Conservation (phyloP, 1,284 basidiomycete genomes). For the Ceratobasidium sp. region DNA sequence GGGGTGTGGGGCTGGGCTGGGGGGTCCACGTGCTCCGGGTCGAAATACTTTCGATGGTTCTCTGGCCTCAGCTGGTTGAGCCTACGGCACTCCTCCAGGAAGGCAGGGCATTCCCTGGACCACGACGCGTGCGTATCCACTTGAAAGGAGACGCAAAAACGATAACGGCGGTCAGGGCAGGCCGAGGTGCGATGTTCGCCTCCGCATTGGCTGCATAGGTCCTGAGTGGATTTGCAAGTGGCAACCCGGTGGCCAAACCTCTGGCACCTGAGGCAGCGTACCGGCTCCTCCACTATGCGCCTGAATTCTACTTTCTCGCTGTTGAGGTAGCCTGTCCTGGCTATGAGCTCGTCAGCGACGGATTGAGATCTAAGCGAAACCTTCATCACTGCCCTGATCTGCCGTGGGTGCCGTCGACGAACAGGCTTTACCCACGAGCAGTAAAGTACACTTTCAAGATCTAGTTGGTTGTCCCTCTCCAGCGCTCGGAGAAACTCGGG, state of each 20-base stretch:
- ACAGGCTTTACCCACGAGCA: slow-evolving; percentile 11
- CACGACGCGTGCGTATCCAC: neutral
- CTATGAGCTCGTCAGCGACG: slow-evolving; percentile 1
- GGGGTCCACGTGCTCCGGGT: too few relatives aligned
- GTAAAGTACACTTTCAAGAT: neutral
- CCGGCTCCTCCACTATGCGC: neutral
- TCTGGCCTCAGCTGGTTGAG: neutral
- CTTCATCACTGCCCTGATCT: neutral
- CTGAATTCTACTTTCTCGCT: neutral
- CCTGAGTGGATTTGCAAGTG: neutral
- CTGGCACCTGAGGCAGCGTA: slow-evolving; percentile 19
- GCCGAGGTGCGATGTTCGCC: too few relatives aligned
- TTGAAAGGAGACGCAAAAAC: neutral
- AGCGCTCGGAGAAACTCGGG: neutral
- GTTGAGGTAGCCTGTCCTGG: neutral
- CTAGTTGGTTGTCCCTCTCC: neutral
- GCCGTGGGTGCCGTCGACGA: neutral
- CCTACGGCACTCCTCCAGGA: neutral
- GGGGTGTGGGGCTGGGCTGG: neutral
- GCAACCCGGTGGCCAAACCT: too few relatives aligned
- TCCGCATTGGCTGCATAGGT: too few relatives aligned
- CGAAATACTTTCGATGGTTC: neutral
- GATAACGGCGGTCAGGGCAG: too few relatives aligned
- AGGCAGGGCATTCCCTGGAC: neutral
- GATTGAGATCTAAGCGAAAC: neutral